Evolutionary conservation across 2,329 filamentous ascomycete species (phyloP).

Genomic region (Cercospora sesami): DNA sequence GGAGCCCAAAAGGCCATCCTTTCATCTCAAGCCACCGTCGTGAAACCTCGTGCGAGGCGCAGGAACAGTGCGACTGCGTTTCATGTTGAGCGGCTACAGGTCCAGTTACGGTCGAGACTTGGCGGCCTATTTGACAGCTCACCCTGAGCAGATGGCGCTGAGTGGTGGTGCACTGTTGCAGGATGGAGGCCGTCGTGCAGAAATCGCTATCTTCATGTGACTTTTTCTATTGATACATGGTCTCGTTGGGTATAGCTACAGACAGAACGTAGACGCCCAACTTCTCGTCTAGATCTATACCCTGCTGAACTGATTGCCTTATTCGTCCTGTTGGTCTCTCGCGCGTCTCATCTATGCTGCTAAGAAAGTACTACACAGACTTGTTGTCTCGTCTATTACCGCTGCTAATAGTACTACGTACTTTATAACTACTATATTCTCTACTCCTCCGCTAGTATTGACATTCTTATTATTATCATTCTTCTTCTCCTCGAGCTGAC

Average conservation of each 20-base stretch:
- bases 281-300: slow-evolving; percentile 2
- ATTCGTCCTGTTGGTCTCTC: neutral
- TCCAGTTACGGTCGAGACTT: slow-evolving; percentile 11
- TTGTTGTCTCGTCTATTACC: neutral
- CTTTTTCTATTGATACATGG: slow-evolving; percentile 2
- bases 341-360: neutral
- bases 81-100: slow-evolving; percentile 19
- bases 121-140: neutral
- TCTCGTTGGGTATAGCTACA: slow-evolving; percentile 16
- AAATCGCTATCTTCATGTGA: slow-evolving; percentile 6
- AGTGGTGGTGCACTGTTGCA: neutral
- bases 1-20: neutral
- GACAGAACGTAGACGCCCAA: slow-evolving; percentile 2
- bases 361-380: neutral
- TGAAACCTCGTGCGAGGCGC: slow-evolving; percentile 12
- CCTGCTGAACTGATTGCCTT: neutral
- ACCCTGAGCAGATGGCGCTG: neutral
- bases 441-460: too few relatives aligned
- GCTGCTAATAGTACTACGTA: too few relatives aligned
- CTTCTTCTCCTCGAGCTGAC: too few relatives aligned
- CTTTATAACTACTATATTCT: too few relatives aligned
- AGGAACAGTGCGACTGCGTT: slow-evolving; percentile 11
- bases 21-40: slow-evolving; percentile 13
- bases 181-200: neutral
- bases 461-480: too few relatives aligned